Evolutionary conservation across 2,329 filamentous ascomycete species (phyloP), one percentile per base, ranked within the genome.

Genomic region (Colletotrichum sp.): DNA sequence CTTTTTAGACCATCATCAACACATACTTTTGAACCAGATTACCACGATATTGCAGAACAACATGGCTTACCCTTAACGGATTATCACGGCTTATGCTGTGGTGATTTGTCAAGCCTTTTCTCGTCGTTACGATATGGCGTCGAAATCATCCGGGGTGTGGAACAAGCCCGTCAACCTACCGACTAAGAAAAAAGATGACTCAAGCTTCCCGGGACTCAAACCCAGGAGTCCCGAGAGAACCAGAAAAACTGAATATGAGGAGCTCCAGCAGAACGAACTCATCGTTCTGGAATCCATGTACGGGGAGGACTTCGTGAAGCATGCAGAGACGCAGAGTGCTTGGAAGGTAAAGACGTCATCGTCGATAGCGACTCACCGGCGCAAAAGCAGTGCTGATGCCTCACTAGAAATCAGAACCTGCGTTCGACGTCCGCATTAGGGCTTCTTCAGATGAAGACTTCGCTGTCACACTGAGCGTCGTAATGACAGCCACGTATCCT

Each of bases 401-500:
- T 52, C 64, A 16, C 79, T 79, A 94, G 91, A 96, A 95, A 91
- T 92, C 94, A 6, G 94, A 98, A 81, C 94, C 95, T 18, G 90
- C 92, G 0, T 98, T 99, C 83, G 95, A 95, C 79, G 92, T 99
- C 68, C 92, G 90, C 68, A 89, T 99, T 78, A 95, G 92, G 80
- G 91, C 95, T 12, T 92, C 92, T 6, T 93, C 92, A 0, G 94
- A 97, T 80, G 89, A 92, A 48, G 93, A 96, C 65, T 90, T 95
- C 76, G 90, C 89, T 30, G 88, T 96, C 52, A 92, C 92, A 3
- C 86, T 99, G n/a, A 90, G 91, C 64, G 95, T 98, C 68, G 93
- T 94, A 72, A 88, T 99, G 78, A 97, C 95, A 10, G 94, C 96
- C 8, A 98, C 96, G 1, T 99, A 99, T 83, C 97, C 96, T 6